Evolutionary conservation across 2,329 filamentous ascomycete species (phyloP).

Genomic region (Xylariaceae sp.): DNA sequence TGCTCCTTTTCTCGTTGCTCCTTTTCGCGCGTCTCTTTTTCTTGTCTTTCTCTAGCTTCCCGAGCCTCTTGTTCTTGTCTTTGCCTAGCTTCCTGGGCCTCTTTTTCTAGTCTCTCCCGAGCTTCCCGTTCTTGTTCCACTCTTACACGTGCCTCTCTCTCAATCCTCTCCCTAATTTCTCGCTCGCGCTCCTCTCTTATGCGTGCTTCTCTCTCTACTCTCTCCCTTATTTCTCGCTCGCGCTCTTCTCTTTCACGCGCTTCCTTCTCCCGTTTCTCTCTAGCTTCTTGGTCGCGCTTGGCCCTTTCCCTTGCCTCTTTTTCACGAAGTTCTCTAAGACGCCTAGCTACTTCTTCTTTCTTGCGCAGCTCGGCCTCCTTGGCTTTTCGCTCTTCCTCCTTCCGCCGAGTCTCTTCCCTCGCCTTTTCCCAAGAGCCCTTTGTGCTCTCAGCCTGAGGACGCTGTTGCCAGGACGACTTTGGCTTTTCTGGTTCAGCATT

Average conservation of each 20-base stretch:
- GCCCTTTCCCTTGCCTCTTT: slow-evolving; percentile 51
- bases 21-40: slow-evolving; percentile 38
- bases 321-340: slow-evolving; percentile 61
- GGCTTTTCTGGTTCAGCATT: slow-evolving; percentile 41
- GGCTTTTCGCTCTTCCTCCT: slow-evolving; percentile 68
- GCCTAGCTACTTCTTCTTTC: slow-evolving; percentile 61
- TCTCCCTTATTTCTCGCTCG: slow-evolving; percentile 44
- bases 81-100: slow-evolving; percentile 55
- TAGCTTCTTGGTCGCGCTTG: slow-evolving; percentile 41
- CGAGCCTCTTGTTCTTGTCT: slow-evolving; percentile 43
- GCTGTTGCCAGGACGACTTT: slow-evolving; percentile 49
- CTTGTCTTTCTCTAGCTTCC: slow-evolving; percentile 46
- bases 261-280: slow-evolving; percentile 48
- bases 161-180: slow-evolving; percentile 38
- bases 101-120: slow-evolving; percentile 49
- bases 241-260: slow-evolving; percentile 41
- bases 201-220: slow-evolving; percentile 44
- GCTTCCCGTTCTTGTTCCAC: slow-evolving; percentile 44
- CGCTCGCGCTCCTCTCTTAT: slow-evolving; percentile 43
- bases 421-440: slow-evolving; percentile 72
- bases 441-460: slow-evolving; percentile 35
- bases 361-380: slow-evolving; percentile 67
- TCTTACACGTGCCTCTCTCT: slow-evolving; percentile 41
- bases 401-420: slow-evolving; percentile 68
- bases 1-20: slow-evolving; percentile 48